Evolutionary conservation across 1,284 basidiomycete species (phyloP).

Genomic region (Vanrija sp.): DNA sequence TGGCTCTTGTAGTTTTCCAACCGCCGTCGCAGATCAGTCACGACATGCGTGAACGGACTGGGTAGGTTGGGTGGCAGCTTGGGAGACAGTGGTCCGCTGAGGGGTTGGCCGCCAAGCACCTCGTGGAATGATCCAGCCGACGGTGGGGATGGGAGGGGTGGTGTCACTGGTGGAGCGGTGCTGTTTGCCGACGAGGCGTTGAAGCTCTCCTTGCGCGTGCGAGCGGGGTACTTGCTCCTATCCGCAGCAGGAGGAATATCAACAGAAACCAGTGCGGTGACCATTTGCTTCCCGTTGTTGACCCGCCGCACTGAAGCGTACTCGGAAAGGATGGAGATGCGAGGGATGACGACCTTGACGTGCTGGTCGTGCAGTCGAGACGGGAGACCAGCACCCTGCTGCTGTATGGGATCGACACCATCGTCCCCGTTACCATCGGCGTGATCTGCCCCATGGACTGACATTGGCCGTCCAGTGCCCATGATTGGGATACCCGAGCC

Average conservation of each 20-base stretch:
- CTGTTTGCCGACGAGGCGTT: slow-evolving; percentile 28
- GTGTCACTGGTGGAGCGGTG: background rate
- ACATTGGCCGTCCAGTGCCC: too few relatives aligned
- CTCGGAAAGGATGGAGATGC: slow-evolving; percentile 83
- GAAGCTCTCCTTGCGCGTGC: slow-evolving; percentile 25
- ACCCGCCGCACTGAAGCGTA: slow-evolving; percentile 73
- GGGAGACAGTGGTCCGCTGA: background rate
- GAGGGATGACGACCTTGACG: slow-evolving; percentile 72
- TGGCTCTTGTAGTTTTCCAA: slow-evolving; percentile 94
- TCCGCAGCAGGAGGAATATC: slow-evolving; percentile 72
- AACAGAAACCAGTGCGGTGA: slow-evolving; percentile 85
- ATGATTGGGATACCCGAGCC: background rate
- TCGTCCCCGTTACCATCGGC: slow-evolving; percentile 71
- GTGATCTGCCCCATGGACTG: background rate
- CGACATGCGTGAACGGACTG: slow-evolving; percentile 64
- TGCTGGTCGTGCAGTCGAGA: slow-evolving; percentile 38
- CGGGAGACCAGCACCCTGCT: slow-evolving; percentile 9
- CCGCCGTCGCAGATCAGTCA: slow-evolving; percentile 78
- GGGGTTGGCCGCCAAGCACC: background rate
- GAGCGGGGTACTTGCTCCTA: slow-evolving; percentile 29
- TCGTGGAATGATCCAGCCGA: slow-evolving; percentile 20
- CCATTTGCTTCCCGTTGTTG: slow-evolving; percentile 57
- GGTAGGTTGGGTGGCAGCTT: slow-evolving; percentile 10
- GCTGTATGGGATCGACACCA: slow-evolving; percentile 53
- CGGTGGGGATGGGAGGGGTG: slow-evolving; percentile 32